Percentiles rank a stretch among this genome's conserved stretches.
Evolutionary conservation across 192 early-diverging fungal genomes (phyloP).

Genomic region (Paraglomus occultum): DNA sequence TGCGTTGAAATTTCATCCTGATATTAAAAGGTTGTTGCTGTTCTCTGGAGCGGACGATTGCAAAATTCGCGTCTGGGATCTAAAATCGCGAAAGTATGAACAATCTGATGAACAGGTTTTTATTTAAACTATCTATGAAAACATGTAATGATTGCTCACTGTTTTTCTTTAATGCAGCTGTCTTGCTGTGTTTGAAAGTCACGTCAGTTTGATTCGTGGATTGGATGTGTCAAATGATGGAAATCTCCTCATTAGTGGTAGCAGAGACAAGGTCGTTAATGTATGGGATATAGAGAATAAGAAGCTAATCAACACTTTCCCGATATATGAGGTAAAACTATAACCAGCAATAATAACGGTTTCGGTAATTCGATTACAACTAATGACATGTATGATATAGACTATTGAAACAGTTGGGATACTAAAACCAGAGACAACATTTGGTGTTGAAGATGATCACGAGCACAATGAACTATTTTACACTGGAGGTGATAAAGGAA

Average conservation of each 20-base stretch:
- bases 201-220: slow-evolving; percentile 89
- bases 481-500: slow-evolving; percentile 79
- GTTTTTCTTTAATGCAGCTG: slow-evolving; percentile 43
- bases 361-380: slow-evolving; percentile 14
- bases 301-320: slow-evolving; percentile 73
- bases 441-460: slow-evolving; percentile 31
- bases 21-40: slow-evolving; percentile 57
- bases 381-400: slow-evolving; percentile 3
- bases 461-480: slow-evolving; percentile 62
- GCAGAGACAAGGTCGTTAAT: slow-evolving; percentile 88
- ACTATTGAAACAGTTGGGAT: slow-evolving; percentile 84
- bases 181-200: slow-evolving; percentile 71
- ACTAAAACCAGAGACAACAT: slow-evolving; percentile 42
- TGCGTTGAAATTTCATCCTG: slow-evolving; percentile 78
- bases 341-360: slow-evolving; percentile 20
- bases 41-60: slow-evolving; percentile 92
- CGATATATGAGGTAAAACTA: slow-evolving; percentile 66
- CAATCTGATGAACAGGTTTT: neutral
- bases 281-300: slow-evolving; percentile 78
- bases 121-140: slow-evolving; percentile 15
- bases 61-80: slow-evolving; percentile 87
- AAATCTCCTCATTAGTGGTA: slow-evolving; percentile 71
- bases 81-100: slow-evolving; percentile 65
- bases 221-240: slow-evolving; percentile 78
- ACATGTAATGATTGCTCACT: slow-evolving; percentile 4